Base-by-base conservation (phyloP, 1,284 basidiomycete species). In the Lignosus rhinocerotis region DNA sequence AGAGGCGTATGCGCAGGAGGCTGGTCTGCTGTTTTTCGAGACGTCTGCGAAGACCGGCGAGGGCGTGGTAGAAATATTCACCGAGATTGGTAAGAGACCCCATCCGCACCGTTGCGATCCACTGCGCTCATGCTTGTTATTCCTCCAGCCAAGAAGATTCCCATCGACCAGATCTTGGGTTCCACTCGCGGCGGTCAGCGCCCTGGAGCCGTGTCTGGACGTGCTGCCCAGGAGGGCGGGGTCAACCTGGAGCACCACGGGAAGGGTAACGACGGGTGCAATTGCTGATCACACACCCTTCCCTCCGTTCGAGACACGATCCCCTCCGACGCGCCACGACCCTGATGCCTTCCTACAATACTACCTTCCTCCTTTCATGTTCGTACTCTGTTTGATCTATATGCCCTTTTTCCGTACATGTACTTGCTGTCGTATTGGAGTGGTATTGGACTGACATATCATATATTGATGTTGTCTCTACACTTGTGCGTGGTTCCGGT, bases 11-110 rank as follows among this genome's bases (percentile, higher is more conserved):
- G 96, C 97, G 10, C 87, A 92, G 62, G 97, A 99, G 75, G 87
- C 90, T 34, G 92, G 93, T 1, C 74, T 99, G 55, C 78, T 99
- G 55, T 99, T 99, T 82, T 98, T 98, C 69, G 96, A 99, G 80
- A 98, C 96, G 19, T 93, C 90, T 70, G 96, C 96, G 43, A 99
- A 99, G 88, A 97, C 94, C 9, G 97, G 97, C 41, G 92, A 96
- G 68, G 96, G 96, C 47, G 87, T 99, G 53, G 90, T 96, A 47
- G 96, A 99, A 71, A 88, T 99, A 34, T 99, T 99, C 73, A 99
- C 96, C 8, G 97, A 99, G 76, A 97, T 98, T 70, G 95, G 94
- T 96, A 61, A 61, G 88, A 76, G 57, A 36, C 32, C 17, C 36
- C 16, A 34, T 31, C 33, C 42, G 33, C 19, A 32, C 33, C 17